phyloP scores from a whole-genome alignment of 306 rosid species.

The Cucurbita argyrosperma region DNA sequence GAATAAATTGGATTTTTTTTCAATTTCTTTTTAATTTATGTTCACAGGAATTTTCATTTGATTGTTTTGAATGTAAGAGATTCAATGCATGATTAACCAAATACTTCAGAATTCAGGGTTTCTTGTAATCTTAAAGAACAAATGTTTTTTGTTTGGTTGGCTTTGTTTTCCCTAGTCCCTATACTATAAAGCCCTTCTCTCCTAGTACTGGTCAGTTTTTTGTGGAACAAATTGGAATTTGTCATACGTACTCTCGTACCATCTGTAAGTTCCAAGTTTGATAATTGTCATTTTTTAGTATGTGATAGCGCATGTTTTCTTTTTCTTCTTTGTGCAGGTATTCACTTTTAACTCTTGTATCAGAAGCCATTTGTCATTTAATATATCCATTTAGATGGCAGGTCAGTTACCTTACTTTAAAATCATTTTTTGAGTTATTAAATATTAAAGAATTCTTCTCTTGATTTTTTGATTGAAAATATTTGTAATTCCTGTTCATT shows the following conservation, averaged over 20 bases:
- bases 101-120: background rate
- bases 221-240: background rate
- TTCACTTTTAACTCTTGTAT: constrained; percentile 78
- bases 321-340: constrained; percentile 46
- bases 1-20: background rate
- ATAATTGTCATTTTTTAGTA: background rate
- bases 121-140: background rate
- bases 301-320: background rate
- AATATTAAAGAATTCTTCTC: background rate
- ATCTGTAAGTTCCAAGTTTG: background rate
- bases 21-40: no score
- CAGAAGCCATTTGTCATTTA: constrained; percentile 93
- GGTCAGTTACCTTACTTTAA: constrained; percentile 32
- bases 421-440: background rate
- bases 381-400: constrained; percentile 97
- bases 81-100: background rate
- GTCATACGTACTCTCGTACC: background rate
- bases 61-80: background rate
- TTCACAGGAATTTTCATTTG: background rate
- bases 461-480: background rate
- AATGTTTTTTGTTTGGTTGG: background rate
- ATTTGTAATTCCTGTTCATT: background rate
- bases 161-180: background rate
- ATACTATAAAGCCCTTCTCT: background rate
- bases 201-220: background rate